These are phyloP conservation scores for Neurospora sp. DNA, from an alignment of 495 filamentous ascomycete species.

Conservation along the genomic window DNA sequence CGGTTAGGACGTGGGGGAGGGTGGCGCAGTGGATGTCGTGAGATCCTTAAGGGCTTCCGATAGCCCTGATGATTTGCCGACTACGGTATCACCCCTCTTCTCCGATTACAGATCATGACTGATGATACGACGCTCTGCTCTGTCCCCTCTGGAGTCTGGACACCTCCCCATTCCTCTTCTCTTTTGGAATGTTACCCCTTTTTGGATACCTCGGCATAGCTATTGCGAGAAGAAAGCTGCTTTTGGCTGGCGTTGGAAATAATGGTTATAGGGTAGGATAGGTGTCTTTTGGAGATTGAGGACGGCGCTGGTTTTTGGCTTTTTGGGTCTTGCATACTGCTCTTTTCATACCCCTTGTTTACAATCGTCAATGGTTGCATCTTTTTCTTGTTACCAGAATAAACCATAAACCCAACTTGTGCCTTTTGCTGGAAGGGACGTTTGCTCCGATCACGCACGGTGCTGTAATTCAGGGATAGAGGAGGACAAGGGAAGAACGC, in stretches of 20 bases:
- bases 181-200: too few species aligned
- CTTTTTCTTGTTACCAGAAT: neutral
- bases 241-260: neutral
- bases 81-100: too few species aligned
- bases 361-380: neutral
- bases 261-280: neutral
- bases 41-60: neutral
- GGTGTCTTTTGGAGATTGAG: neutral
- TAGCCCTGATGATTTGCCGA: too few species aligned
- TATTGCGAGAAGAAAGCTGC: too few species aligned
- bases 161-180: too few species aligned
- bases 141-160: too few species aligned
- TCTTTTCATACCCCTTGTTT: neutral
- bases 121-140: neutral
- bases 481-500: neutral
- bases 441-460: neutral
- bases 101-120: neutral
- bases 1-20: constrained; percentile 18
- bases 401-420: neutral
- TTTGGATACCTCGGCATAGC: too few species aligned
- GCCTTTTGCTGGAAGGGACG: neutral
- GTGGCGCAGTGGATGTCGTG: constrained; percentile 1
- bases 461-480: neutral
- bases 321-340: neutral
- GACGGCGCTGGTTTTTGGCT: neutral